phyloP scores from a whole-genome alignment of 371 early-diverging fungal genomes.

The Mucor saturninus region DNA sequence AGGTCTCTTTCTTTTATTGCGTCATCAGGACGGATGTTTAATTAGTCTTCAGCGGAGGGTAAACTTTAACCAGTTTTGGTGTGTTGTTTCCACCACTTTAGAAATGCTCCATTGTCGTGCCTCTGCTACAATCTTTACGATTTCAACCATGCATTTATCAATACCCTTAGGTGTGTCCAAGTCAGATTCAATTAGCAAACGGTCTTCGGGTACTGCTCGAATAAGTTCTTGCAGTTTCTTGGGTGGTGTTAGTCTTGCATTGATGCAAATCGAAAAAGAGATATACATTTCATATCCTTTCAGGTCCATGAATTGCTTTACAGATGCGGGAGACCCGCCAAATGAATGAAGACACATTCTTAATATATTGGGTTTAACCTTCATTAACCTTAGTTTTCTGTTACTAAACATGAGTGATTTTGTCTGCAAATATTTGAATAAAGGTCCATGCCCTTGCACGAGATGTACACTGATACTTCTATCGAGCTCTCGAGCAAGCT shows the following conservation, averaged over 20 bases:
- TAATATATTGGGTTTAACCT: constrained; percentile 21
- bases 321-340: constrained; percentile 77
- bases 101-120: constrained; percentile 70
- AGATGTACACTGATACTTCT: constrained; percentile 83
- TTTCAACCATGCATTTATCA: constrained; percentile 62
- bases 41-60: too few species aligned
- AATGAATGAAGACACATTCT: constrained; percentile 86
- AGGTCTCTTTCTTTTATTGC: too few species aligned
- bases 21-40: too few species aligned
- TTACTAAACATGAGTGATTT: constrained; percentile 30
- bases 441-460: constrained; percentile 78
- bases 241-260: constrained; percentile 48
- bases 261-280: constrained; percentile 68
- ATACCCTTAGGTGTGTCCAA: constrained; percentile 63
- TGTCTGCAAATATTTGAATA: constrained; percentile 57
- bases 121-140: constrained; percentile 65
- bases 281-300: constrained; percentile 56
- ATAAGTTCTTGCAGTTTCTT: constrained; percentile 60
- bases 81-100: constrained; percentile 58
- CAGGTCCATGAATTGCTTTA: constrained; percentile 66
- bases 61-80: constrained; percentile 58
- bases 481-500: constrained; percentile 69
- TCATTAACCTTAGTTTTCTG: constrained; percentile 16
- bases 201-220: constrained; percentile 70
- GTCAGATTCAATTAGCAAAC: constrained; percentile 85